Percentiles rank a stretch among this genome's conserved stretches.
phyloP scores from a whole-genome alignment of 2,329 filamentous ascomycete genomes.

The Aspergillus sp. region DNA sequence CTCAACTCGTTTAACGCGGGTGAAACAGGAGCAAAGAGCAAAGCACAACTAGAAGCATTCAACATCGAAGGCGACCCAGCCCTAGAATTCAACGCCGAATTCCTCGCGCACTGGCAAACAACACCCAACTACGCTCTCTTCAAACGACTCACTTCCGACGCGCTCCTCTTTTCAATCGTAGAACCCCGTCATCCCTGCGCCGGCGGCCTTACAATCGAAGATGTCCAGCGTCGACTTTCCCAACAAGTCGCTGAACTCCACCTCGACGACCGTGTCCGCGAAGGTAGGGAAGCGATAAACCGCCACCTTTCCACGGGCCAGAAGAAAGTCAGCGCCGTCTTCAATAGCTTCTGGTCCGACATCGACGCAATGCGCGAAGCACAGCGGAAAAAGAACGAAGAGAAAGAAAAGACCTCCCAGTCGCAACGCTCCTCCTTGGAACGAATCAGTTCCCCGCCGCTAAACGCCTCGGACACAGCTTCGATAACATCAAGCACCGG shows the following conservation, averaged over 20 bases:
- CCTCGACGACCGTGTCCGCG: conserved; percentile 80
- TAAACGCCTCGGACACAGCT: conserved; percentile 20
- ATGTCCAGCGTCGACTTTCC: conserved; percentile 81
- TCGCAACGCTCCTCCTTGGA: conserved; percentile 26
- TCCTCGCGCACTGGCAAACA: conserved; percentile 76
- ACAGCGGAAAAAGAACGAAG: conserved; percentile 51
- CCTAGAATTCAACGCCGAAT: conserved; percentile 74
- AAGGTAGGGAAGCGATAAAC: conserved; percentile 77
- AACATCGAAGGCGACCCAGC: conserved; percentile 77
- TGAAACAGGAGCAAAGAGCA: conserved; percentile 35
- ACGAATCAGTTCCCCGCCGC: conserved; percentile 17
- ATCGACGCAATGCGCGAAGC: conserved; percentile 75
- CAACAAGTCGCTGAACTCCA: conserved; percentile 92
- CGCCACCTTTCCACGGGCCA: conserved; percentile 81
- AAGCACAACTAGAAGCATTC: conserved; percentile 47
- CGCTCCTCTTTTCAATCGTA: conserved; percentile 87
- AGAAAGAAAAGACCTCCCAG: conserved; percentile 17
- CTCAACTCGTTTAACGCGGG: conserved; percentile 44
- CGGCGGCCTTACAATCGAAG: conserved; percentile 85
- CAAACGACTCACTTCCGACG: conserved; percentile 65
- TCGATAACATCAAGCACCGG: conserved; percentile 12
- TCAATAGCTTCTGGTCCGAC: conserved; percentile 84
- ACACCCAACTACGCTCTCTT: conserved; percentile 93
- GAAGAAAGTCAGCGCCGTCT: conserved; percentile 78
- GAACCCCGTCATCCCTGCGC: conserved; percentile 91